phyloP scores from a whole-genome alignment of 352 stramenopile genomes.

The Vaucheria bursata region DNA sequence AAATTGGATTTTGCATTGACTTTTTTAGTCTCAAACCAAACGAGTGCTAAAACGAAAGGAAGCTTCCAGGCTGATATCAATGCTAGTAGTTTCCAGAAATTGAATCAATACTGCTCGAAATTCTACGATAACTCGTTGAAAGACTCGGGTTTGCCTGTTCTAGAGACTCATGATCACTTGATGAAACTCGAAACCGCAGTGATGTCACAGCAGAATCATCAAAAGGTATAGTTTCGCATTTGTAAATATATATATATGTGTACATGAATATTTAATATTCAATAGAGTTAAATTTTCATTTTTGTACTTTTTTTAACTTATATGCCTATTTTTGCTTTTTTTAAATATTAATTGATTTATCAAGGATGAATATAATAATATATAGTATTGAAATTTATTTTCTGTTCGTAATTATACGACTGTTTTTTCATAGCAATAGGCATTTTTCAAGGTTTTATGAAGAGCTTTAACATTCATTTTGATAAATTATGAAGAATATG shows the following conservation, averaged over 20 bases:
- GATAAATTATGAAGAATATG: neutral
- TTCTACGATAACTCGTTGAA: neutral
- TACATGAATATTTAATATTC: neutral
- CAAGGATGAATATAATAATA: no score
- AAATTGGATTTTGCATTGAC: neutral
- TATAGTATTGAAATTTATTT: no score
- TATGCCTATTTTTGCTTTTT: no score
- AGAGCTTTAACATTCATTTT: no score
- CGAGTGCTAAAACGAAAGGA: constrained; percentile 9
- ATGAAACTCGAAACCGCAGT: constrained; percentile 1
- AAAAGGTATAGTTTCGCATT: constrained; percentile 12
- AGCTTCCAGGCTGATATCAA: constrained; percentile 36
- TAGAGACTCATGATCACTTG: neutral
- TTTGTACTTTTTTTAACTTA: no score
- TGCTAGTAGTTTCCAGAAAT: constrained; percentile 25
- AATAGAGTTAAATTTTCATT: no score
- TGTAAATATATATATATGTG: neutral
- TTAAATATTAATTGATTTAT: no score
- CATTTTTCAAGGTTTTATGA: no score
- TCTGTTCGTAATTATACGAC: no score
- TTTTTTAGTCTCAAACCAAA: constrained; percentile 3
- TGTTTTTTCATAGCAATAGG: no score
- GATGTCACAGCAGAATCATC: constrained; percentile 3
- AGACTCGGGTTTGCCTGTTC: neutral
- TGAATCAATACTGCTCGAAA: constrained; percentile 43